Conservation (phyloP, 768 basidiomycete species). For the Lactarius sp. region DNA sequence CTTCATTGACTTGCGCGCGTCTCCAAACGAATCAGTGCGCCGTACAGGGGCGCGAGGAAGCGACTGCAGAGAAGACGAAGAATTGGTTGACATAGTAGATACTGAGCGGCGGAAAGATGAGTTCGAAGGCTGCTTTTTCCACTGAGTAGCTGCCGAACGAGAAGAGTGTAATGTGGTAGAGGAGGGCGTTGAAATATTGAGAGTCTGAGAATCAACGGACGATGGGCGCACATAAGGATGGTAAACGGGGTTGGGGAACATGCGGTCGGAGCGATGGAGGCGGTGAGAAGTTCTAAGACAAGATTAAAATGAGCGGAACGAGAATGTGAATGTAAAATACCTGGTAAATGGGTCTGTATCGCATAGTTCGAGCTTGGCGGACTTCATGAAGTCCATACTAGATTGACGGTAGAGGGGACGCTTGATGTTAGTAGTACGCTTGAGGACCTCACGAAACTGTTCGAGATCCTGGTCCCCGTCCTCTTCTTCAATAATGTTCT, state of each 20-base stretch:
- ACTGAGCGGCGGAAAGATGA: conserved; percentile 15
- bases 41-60: conserved; percentile 13
- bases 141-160: conserved; percentile 11
- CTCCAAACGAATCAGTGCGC: conserved; percentile 21
- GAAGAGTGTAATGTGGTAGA: conserved; percentile 25
- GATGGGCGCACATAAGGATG: conserved; percentile 46
- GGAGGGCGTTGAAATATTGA: conserved; percentile 31
- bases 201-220: conserved; percentile 46
- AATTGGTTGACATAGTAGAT: conserved; percentile 22
- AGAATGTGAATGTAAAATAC: conserved; percentile 42
- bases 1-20: conserved; percentile 21
- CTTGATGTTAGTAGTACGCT: conserved; percentile 44
- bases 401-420: conserved; percentile 74
- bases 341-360: conserved; percentile 54
- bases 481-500: conserved; percentile 46
- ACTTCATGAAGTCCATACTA: conserved; percentile 81
- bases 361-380: conserved; percentile 42
- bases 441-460: conserved; percentile 37
- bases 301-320: neutral
- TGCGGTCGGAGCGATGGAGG: conserved; percentile 35
- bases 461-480: conserved; percentile 30
- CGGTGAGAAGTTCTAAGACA: conserved; percentile 21
- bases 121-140: conserved; percentile 17
- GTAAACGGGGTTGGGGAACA: conserved; percentile 59
- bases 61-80: conserved; percentile 21